Percentiles rank a stretch among this genome's conserved stretches.
phyloP scores from a whole-genome alignment of 2,329 filamentous ascomycete genomes.

The Sclerotinia subarctica region DNA sequence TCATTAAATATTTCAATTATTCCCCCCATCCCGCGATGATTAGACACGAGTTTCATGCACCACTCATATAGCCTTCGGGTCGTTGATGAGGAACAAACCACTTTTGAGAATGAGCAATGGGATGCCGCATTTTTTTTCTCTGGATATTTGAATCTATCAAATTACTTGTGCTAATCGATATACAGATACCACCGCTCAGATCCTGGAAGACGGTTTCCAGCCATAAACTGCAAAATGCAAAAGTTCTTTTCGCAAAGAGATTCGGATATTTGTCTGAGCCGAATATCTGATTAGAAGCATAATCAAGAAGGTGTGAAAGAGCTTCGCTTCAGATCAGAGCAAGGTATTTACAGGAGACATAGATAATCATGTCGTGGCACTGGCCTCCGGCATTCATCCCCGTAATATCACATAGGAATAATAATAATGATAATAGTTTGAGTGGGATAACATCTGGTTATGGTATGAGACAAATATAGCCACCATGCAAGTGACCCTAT shows the following conservation, averaged over 20 bases:
- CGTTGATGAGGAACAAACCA: constrained; percentile 75
- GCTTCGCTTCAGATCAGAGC: too few species aligned
- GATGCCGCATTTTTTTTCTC: not conserved
- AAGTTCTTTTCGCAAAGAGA: not conserved
- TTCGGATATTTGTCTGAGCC: not conserved
- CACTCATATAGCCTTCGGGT: constrained; percentile 91
- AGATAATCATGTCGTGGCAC: too few species aligned
- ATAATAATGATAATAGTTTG: not conserved
- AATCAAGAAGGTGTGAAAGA: not conserved
- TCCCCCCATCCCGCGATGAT: constrained; percentile 63
- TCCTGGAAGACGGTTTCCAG: too few species aligned
- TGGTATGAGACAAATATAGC: not conserved
- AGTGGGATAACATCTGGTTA: not conserved
- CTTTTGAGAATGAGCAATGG: constrained; percentile 16
- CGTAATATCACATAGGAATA: not conserved
- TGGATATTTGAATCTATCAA: not conserved
- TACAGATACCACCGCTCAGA: not conserved
- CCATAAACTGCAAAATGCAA: not conserved
- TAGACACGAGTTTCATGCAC: constrained; percentile 95
- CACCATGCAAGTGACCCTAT: not conserved
- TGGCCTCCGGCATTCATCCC: not conserved
- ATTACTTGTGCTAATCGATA: not conserved
- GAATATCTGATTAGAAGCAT: not conserved
- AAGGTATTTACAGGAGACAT: not conserved
- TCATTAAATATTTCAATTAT: not conserved